These are phyloP conservation scores for Elymus sibiricus DNA, from an alignment of 176 grass and related monocot genomes.

Conservation along the genomic window DNA sequence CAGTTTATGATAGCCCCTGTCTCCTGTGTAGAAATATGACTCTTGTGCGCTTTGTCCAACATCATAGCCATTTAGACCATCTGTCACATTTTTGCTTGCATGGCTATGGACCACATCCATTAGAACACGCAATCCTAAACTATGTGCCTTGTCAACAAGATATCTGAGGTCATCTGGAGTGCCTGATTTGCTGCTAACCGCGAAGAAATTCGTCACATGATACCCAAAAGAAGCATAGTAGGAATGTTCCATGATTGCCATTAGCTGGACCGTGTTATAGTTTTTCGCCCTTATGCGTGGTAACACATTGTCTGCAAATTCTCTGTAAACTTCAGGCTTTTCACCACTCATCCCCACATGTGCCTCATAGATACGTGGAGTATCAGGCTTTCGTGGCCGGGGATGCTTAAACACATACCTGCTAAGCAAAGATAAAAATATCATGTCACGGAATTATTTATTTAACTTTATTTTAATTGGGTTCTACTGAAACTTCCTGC, in stretches of 20 bases:
- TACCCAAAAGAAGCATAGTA: constrained; percentile 98
- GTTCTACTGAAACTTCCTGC: neutral
- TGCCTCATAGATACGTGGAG: constrained; percentile 78
- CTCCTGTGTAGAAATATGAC: constrained; percentile 76
- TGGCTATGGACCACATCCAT: constrained; percentile 94
- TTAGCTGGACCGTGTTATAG: constrained; percentile 86
- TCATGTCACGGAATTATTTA: neutral
- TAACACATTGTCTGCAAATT: constrained; percentile 85
- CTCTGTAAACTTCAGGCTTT: constrained; percentile 60
- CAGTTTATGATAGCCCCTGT: constrained; percentile 76
- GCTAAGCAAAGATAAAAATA: constrained; percentile 22
- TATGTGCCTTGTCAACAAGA: constrained; percentile 88
- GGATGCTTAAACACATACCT: constrained; percentile 72
- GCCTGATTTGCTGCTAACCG: constrained; percentile 78
- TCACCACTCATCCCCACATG: constrained; percentile 91
- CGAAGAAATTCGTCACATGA: constrained; percentile 95
- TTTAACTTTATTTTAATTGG: neutral
- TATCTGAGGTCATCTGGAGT: constrained; percentile 93
- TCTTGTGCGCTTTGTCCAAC: constrained; percentile 65
- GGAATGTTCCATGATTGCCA: constrained; percentile 93
- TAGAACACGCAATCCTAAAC: constrained; percentile 71
- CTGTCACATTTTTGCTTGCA: constrained; percentile 72
- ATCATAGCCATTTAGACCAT: constrained; percentile 96
- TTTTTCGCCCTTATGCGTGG: constrained; percentile 79
- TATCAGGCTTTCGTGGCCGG: constrained; percentile 59